These are phyloP conservation scores for button mushroom (Agaricus bisporus) DNA, from an alignment of 768 basidiomycete genomes.

Conservation along the genomic window DNA sequence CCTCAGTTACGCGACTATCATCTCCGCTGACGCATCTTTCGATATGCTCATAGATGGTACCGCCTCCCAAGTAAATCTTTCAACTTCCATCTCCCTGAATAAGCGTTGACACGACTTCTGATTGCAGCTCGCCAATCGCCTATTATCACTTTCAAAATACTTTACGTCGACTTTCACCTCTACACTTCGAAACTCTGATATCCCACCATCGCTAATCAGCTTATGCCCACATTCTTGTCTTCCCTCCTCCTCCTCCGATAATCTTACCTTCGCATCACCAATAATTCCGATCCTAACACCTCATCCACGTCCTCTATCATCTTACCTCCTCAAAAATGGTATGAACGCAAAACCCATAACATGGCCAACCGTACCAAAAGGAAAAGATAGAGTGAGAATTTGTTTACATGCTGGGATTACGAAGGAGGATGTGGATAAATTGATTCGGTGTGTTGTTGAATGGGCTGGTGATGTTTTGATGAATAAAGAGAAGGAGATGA, in stretches of 20 bases:
- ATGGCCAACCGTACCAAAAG: slow-evolving; percentile 88
- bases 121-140: slow-evolving; percentile 24
- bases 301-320: slow-evolving; percentile 69
- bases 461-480: slow-evolving; percentile 40
- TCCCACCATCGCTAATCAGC: slow-evolving; percentile 30
- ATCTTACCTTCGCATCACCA: slow-evolving; percentile 39
- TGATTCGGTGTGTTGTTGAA: slow-evolving; percentile 43
- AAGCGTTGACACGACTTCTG: background rate
- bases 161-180: slow-evolving; percentile 28
- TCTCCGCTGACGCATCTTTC: slow-evolving; percentile 73
- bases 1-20: slow-evolving; percentile 66
- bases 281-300: slow-evolving; percentile 84
- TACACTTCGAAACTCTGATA: slow-evolving; percentile 20
- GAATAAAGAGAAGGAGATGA: slow-evolving; percentile 10
- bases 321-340: slow-evolving; percentile 47
- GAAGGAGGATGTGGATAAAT: slow-evolving; percentile 48
- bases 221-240: slow-evolving; percentile 23
- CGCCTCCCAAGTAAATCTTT: slow-evolving; percentile 44
- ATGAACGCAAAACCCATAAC: slow-evolving; percentile 74
- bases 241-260: slow-evolving; percentile 14
- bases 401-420: slow-evolving; percentile 82
- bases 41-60: slow-evolving; percentile 70
- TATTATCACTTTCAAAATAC: slow-evolving; percentile 41
- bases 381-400: slow-evolving; percentile 79
- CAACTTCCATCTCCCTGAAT: background rate